Percentiles rank a stretch among this genome's conserved stretches.
Evolutionary conservation across 768 basidiomycete species (phyloP).

Genomic region (Termitomyces titanicus): DNA sequence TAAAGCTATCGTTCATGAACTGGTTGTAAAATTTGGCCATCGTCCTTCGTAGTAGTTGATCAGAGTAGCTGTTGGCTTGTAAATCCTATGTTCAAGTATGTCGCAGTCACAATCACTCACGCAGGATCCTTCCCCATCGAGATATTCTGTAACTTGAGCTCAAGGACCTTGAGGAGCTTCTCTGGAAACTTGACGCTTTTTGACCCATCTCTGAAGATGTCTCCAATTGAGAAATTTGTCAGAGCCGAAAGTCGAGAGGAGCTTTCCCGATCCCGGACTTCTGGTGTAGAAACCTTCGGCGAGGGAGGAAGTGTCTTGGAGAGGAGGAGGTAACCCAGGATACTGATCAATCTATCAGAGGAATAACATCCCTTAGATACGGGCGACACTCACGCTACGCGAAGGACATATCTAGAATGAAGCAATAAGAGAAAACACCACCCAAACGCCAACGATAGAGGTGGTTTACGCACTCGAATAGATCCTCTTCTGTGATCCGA

Average conservation of each 20-base stretch:
- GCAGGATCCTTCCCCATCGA: conserved; percentile 89
- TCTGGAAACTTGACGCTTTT: conserved; percentile 93
- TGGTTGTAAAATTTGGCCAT: conserved; percentile 93
- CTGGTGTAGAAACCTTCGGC: conserved; percentile 23
- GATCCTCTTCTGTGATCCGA: conserved; percentile 69
- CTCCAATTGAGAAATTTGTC: conserved; percentile 65
- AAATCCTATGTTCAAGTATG: not conserved
- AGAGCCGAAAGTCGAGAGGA: conserved; percentile 68
- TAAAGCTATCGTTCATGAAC: conserved; percentile 81
- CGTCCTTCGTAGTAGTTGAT: conserved; percentile 84
- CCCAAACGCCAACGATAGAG: conserved; percentile 2
- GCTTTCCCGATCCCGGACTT: conserved; percentile 59
- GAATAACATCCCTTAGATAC: not conserved
- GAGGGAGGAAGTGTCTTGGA: conserved; percentile 48
- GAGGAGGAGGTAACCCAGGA: conserved; percentile 67
- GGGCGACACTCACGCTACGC: conserved; percentile 65
- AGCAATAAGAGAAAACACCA: conserved; percentile 9
- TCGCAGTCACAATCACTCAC: conserved; percentile 45
- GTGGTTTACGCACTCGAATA: conserved; percentile 62
- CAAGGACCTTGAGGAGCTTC: conserved; percentile 87
- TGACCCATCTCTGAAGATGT: conserved; percentile 79
- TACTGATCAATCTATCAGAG: conserved; percentile 36
- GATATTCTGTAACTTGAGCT: conserved; percentile 85
- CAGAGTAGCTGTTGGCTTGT: conserved; percentile 64
- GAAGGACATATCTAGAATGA: conserved; percentile 64